Evolutionary conservation across 495 filamentous ascomycete genomes (phyloP).

Genomic region (Aspergillus sclerotioniger): DNA sequence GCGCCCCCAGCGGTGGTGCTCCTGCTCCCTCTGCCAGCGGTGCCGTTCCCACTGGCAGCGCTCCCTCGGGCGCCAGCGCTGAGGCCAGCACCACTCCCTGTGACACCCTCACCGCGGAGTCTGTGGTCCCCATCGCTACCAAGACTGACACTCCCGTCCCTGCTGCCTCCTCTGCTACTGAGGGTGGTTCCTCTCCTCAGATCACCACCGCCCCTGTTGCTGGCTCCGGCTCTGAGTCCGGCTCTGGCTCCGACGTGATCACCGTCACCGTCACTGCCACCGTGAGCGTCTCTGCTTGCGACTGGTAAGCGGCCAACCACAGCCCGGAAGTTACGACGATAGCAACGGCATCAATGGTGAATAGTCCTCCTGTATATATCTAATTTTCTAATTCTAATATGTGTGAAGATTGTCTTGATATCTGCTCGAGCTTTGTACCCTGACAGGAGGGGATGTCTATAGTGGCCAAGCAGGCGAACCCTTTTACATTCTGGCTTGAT

Average conservation of each 20-base stretch:
- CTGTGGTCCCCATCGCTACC: slow-evolving; percentile 14
- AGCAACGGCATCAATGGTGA: slow-evolving; percentile 23
- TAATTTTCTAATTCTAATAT: slow-evolving; percentile 39
- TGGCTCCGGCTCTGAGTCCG: slow-evolving; percentile 6
- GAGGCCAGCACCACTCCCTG: slow-evolving; percentile 14
- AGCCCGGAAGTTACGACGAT: slow-evolving; percentile 15
- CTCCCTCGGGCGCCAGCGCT: slow-evolving; percentile 1
- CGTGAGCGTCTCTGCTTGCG: slow-evolving; percentile 29
- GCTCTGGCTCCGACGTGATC: slow-evolving; percentile 7
- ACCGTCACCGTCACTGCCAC: slow-evolving; percentile 32
- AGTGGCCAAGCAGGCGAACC: not conserved
- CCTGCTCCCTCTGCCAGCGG: slow-evolving; percentile 6
- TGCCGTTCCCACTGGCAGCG: not conserved
- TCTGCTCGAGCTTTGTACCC: not conserved
- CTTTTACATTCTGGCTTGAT: slow-evolving; percentile 13
- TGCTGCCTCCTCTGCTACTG: slow-evolving; percentile 10
- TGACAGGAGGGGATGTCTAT: not conserved
- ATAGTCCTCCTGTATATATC: slow-evolving; percentile 34
- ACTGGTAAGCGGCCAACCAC: slow-evolving; percentile 15
- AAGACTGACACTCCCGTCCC: slow-evolving; percentile 17
- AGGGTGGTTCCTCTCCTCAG: slow-evolving; percentile 7
- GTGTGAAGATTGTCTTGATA: slow-evolving; percentile 6
- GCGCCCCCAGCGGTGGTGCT: not conserved
- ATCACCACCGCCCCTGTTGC: slow-evolving; percentile 12
- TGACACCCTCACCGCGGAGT: slow-evolving; percentile 20